These are phyloP conservation scores for Phyllachora maydis DNA, from an alignment of 2,329 filamentous ascomycete species.

Conservation along the genomic window DNA sequence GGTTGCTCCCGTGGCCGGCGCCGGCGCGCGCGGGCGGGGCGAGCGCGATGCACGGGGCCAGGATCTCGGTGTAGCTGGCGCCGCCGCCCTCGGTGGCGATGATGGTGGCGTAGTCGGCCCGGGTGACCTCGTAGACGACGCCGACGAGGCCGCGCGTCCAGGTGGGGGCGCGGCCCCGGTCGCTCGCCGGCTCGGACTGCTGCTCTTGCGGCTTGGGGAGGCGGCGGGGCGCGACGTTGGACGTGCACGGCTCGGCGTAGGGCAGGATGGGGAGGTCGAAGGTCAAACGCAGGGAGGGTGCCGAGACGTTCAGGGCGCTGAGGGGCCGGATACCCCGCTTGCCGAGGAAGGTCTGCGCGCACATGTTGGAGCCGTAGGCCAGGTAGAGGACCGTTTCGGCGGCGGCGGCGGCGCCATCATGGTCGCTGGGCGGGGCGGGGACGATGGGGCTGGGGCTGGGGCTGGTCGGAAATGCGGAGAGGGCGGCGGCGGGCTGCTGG, in stretches of 20 bases:
- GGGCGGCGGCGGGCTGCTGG: too few relatives aligned
- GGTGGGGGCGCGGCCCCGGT: constrained; percentile 8
- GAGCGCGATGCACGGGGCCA: constrained; percentile 59
- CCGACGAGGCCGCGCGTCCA: constrained; percentile 78
- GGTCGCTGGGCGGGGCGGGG: constrained; percentile 7
- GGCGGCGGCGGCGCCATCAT: constrained; percentile 5
- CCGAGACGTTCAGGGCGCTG: constrained; percentile 61
- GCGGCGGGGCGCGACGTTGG: constrained; percentile 50
- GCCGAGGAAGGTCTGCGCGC: constrained; percentile 58
- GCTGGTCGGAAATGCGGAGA: too few relatives aligned
- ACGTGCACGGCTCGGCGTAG: constrained; percentile 82
- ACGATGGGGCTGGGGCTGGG: too few relatives aligned
- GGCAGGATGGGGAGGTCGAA: constrained; percentile 77
- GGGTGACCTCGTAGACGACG: constrained; percentile 87
- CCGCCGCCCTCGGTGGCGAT: constrained; percentile 83
- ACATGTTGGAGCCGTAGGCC: constrained; percentile 84
- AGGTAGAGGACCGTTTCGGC: constrained; percentile 48
- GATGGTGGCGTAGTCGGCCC: constrained; percentile 63
- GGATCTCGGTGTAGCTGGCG: constrained; percentile 61
- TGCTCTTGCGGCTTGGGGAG: constrained; percentile 18
- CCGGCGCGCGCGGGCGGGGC: too few relatives aligned
- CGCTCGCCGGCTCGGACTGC: constrained; percentile 9
- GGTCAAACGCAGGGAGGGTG: constrained; percentile 55
- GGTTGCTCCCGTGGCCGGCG: too few relatives aligned
- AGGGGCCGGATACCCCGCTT: constrained; percentile 61